Base-by-base conservation (phyloP, 257 asterid genomes). In the Solanum sitiens region DNA sequence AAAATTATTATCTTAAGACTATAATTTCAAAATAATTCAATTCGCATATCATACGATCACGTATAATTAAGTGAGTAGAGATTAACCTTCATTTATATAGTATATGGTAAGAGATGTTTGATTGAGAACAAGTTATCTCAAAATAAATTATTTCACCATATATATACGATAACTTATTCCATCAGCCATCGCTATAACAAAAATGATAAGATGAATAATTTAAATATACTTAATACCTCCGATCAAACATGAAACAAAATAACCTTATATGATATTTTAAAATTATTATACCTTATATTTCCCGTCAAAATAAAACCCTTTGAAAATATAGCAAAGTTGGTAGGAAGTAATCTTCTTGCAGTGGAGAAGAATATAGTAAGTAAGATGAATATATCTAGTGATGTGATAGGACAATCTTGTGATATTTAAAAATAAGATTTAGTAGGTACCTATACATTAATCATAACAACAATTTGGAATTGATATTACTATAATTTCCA, bases 261-360 rank as follows among this genome's bases (percentile, higher is more conserved):
- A 59, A 59, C 5, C 21, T 0, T 20, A 8, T 3, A 20, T 59
- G 0, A 20, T 8, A 59, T 59, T 3, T 0, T 0, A 0, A 59
- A 59, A 59, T 59, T 59, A 59, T 7, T 59, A 59, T 21, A 59
- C 12, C 12, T 8, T 59, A 59, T 20, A 2, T 4, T 8, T 59
- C 12, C 0, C 12, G 3, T 8, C 4, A 59, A 59, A 59, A 59
- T 1, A 1, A 1, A 59, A 0, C 10, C 12, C 9, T 8, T 59
- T 59, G 67, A 56, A 56, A 56, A 25, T 56, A 20, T 3, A 47
- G 7, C 32, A 50, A 47, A 30, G 86, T 82, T 23, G 33, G 20
- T 75, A 39, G 33, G 83, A 32, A 23, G 32, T 39, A 39, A 75
- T 39, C 6, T 50, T 50, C 21, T 40, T 30, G 21, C 32, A 32